These are phyloP conservation scores for Bretschneidera sinensis DNA, from an alignment of 345 rosid genomes.

Conservation along the genomic window DNA sequence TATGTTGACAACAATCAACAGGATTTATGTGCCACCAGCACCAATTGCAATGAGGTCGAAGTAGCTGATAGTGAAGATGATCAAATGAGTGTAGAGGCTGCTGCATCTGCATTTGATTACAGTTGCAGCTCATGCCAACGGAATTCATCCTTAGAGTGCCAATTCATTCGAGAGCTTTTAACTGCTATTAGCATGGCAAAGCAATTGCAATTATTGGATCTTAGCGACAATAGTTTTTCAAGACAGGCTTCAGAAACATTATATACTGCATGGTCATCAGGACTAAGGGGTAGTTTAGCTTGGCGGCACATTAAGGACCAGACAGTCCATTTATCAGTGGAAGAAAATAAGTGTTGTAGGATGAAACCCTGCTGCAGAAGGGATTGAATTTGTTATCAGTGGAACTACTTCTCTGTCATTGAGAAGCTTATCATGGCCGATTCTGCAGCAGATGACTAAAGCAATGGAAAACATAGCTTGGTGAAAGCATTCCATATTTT, in stretches of 20 bases:
- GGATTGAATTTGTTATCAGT: slow-evolving; percentile 28
- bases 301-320: slow-evolving; percentile 52
- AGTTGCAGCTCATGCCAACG: slow-evolving; percentile 45
- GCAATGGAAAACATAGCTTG: too few relatives aligned
- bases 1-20: slow-evolving; percentile 17
- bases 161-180: slow-evolving; percentile 45
- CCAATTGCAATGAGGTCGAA: slow-evolving; percentile 44
- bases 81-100: slow-evolving; percentile 23
- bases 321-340: slow-evolving; percentile 52
- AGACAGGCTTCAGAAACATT: slow-evolving; percentile 38
- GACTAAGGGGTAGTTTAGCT: slow-evolving; percentile 37
- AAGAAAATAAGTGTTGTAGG: slow-evolving; percentile 51
- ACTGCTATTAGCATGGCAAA: slow-evolving; percentile 58
- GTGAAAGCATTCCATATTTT: too few relatives aligned
- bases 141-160: slow-evolving; percentile 30
- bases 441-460: too few relatives aligned
- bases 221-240: slow-evolving; percentile 71
- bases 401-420: not conserved
- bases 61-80: slow-evolving; percentile 93
- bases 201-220: slow-evolving; percentile 53
- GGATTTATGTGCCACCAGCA: slow-evolving; percentile 30
- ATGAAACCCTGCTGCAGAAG: slow-evolving; percentile 71
- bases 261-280: slow-evolving; percentile 60
- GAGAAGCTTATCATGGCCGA: not conserved
- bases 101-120: slow-evolving; percentile 32